Evolutionary conservation across 139 green algal genomes (phyloP), one percentile per base, ranked within the genome.

Genomic region (Haematococcus lacustris): DNA sequence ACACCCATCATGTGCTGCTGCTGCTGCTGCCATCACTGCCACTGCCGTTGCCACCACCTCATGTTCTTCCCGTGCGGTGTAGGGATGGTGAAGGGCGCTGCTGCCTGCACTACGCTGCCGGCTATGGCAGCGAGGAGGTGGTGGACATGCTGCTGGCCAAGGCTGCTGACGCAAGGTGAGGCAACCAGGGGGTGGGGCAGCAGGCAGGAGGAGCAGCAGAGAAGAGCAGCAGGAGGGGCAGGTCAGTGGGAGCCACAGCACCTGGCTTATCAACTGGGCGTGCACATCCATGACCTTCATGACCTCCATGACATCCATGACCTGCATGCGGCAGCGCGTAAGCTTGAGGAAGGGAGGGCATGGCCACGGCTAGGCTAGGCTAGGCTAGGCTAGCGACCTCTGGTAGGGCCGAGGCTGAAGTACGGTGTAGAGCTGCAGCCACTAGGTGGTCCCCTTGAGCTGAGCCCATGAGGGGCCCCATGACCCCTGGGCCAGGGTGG

Each of bases 51-150:
- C 30, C 33, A 30, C 21, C 23, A 35, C 4, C 13, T 64, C 23
- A 26, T 47, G 62, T 68, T 25, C 13, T 25, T 60, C 28, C 3
- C 23, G 26, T 5, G 25, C 1, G 4, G 59, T 57, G 51, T 68
- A 79, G 76, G n/a, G 82, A 88, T 33, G 34, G 34, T 2, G 83
- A 88, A n/a, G 84, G 85, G 9, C 72, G 79, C 34, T 84, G 70
- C 25, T 84, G 73, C 38, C 73, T 92, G 64, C 88, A 92, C 65
- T 83, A 86, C 53, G 80, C 84, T 1, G 88, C 86, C 0, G 79
- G 63, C 0, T 88, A 81, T 34, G 86, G 82, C 1, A 79, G 88
- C 13, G 88, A 93, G 73, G 81, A 86, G 9, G 85, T 74, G 17
- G 78, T 91, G 25, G 78, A 86, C 4, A 17, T 78, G 23, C 71